Evolutionary conservation across 148 eudicot genomes (phyloP), one percentile per base, ranked within the genome.

Genomic region (Nyssa sinensis): DNA sequence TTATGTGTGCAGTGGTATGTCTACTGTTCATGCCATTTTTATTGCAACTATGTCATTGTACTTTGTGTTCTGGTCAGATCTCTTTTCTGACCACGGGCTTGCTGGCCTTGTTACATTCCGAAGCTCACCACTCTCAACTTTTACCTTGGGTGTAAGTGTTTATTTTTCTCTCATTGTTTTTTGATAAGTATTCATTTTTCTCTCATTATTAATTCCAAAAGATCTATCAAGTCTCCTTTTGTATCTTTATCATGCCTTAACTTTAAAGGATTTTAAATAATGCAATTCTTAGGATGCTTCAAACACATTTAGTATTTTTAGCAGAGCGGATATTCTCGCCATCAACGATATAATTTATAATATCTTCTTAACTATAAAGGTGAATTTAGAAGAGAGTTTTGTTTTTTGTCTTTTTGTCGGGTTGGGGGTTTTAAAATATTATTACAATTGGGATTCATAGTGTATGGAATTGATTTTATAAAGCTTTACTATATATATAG

Each of bases 61-160:
- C 87, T 95, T 95, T 71, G 99, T 93, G 19, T 93, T 86, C 87
- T 93, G 97, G 98, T 90, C 99, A 67, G 91, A 93, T 75, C 88
- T 95, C 62, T 95, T 80, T 77, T 88, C 91, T 77, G 97, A 95
- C 75, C 77, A 74, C n/a, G 84, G 97, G 74, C 81, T 11, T 77
- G 25, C 64, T 70, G 85, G 84, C 29, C 79, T 75, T 70, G 29
- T 95, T 73, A 92, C 96, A 21, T 84, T 93, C 71, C 89, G 93
- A 57, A 86, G 84, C 77, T 95, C 99, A 70, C 84, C 88, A 69
- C 82, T 95, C 60, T 90, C 99, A 34, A 91, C 91, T 62, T 95
- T 91, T 77, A 78, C 89, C 70, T 79, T 95, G 64, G 99, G 99
- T 66, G 99, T 95, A 87, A 86, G 97, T 77, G 28, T 60, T 74